Evolutionary conservation across 2,329 filamentous ascomycete species (phyloP), one percentile per base, ranked within the genome.

Genomic region (Apiospora sp.): DNA sequence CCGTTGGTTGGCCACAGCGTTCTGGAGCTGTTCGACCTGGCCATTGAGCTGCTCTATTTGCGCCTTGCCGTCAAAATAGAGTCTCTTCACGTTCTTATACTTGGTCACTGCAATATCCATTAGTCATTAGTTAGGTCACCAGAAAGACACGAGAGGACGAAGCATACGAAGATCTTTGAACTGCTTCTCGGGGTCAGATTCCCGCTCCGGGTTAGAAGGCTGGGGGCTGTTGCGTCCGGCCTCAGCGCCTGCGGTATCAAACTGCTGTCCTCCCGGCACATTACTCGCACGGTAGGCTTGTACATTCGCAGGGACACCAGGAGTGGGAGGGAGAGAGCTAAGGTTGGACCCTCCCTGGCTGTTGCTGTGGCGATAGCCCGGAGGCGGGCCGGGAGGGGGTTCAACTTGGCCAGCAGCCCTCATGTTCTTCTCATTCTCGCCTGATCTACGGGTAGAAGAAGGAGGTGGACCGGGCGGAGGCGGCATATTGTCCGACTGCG

Each of bases 61-160:
- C 22, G 92, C 89, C 80, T 97, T 96, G 80, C 96, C 95, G 75
- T 98, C 96, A 82, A 98, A 98, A 81, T 98, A 99, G 78, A 98
- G 93, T 72, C 95, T 92, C 86, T 99, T 99, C 72, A 99, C 96
- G 81, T 98, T 98, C 82, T 97, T 97, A 82, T 99, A 99, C 85
- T 99, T 99, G 76, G 91, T 91, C 79, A 96, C 95, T 98, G 75
- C 70, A 73, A 67, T 43, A 30, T 22, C 3, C 27, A 44, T 71
- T 46, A 71, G 49, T 19, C 30, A 71, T 79, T 84, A 71, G 78
- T 84, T 34, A 41, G 84, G 77, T 85, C 83, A 80, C 73, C 81
- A 82, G 75, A 81, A 79, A 30, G 22, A 24, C 58, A 37, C 58
- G 16, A 41, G 12, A n/a, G 34, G 34, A n/a, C 58, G 58, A 64